A percentile compares a stretch with the other conserved stretches of the same genome.
phyloP scores from a whole-genome alignment of 2,329 filamentous ascomycete genomes.

The Trichoderma simmonsii region DNA sequence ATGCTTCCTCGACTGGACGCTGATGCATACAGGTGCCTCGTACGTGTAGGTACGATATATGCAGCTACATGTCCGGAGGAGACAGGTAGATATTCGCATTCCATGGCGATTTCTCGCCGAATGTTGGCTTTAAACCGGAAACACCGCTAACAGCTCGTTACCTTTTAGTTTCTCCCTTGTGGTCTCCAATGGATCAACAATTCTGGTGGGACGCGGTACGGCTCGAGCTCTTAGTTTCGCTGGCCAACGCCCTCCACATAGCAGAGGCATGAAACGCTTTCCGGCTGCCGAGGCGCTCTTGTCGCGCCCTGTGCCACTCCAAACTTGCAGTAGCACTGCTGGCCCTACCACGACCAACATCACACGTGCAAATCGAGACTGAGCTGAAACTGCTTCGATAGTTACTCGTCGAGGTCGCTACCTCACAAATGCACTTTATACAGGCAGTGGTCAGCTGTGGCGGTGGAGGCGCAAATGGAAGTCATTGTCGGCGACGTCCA shows the following conservation, averaged over 20 bases:
- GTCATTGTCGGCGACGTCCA: background rate
- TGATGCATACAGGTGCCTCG: background rate
- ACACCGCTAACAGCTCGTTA: background rate
- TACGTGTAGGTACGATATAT: background rate
- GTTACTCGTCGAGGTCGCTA: background rate
- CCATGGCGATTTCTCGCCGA: background rate
- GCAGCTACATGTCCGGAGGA: background rate
- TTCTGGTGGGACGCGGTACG: constrained; percentile 23
- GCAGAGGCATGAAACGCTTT: constrained; percentile 6
- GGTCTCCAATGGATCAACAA: constrained; percentile 4
- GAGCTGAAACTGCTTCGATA: background rate
- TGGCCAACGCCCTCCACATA: constrained; percentile 15
- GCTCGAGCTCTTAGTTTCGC: constrained; percentile 22
- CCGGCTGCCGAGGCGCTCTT: constrained; percentile 1
- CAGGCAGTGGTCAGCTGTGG: background rate
- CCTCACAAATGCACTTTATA: background rate
- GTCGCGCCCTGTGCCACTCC: background rate
- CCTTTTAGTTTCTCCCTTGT: background rate
- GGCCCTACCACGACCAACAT: background rate
- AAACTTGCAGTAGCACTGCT: background rate
- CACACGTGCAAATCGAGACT: background rate
- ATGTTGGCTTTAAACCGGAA: background rate
- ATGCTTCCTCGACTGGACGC: background rate
- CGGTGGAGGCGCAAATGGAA: constrained; percentile 7
- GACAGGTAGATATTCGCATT: background rate